Conservation (phyloP, 108 stramenopile species). For the Chaetoceros tenuissimus region DNA sequence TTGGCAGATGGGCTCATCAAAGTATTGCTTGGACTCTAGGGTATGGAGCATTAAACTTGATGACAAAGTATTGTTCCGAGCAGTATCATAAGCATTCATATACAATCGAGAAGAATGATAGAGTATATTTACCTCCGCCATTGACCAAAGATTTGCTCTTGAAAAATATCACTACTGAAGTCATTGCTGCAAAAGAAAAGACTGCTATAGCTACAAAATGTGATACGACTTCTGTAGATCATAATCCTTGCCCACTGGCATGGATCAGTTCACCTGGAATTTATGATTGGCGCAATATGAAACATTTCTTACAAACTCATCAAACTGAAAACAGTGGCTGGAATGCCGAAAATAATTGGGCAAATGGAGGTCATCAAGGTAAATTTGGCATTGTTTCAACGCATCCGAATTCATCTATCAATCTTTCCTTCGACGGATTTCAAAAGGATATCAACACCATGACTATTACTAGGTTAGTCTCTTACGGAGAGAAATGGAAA, state of each 20-base stretch:
- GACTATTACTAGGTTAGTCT: constrained; percentile 65
- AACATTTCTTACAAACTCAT: background rate
- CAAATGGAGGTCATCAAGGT: constrained; percentile 42
- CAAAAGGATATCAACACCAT: constrained; percentile 43
- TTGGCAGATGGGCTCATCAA: constrained; percentile 1
- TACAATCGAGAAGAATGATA: background rate
- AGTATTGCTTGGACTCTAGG: constrained; percentile 4
- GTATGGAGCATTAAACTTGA: background rate
- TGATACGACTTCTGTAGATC: background rate
- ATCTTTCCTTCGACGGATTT: constrained; percentile 12
- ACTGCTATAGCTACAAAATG: background rate
- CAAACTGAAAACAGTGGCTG: constrained; percentile 41
- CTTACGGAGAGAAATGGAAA: constrained; percentile 70
- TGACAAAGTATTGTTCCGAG: constrained; percentile 2
- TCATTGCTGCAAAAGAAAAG: background rate
- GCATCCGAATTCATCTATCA: constrained; percentile 9
- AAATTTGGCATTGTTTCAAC: constrained; percentile 59
- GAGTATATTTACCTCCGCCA: constrained; percentile 3
- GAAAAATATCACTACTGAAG: background rate
- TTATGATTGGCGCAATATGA: too few relatives aligned
- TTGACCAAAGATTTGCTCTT: background rate
- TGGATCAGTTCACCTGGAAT: too few relatives aligned
- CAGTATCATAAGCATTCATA: background rate
- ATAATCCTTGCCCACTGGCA: too few relatives aligned
- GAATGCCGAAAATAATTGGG: constrained; percentile 32